These are phyloP conservation scores for Gossypium bickii DNA, from an alignment of 345 rosid genomes.

Conservation along the genomic window DNA sequence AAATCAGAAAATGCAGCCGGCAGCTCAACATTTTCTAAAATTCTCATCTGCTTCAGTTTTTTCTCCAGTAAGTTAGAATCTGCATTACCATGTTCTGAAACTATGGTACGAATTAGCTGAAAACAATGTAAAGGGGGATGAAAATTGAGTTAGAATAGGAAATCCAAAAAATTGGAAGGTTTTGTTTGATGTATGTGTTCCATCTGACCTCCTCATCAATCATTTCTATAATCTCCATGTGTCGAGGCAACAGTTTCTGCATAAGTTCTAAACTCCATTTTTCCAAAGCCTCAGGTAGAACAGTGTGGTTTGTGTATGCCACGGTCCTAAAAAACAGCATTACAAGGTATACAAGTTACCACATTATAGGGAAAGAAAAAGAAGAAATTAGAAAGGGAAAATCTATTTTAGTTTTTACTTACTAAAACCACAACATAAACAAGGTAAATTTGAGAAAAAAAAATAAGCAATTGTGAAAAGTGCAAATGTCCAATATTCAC, in stretches of 20 bases:
- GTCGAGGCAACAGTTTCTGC: slow-evolving; percentile 75
- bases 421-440: neutral
- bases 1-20: slow-evolving; percentile 58
- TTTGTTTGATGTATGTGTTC: slow-evolving; percentile 19
- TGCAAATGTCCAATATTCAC: neutral
- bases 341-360: slow-evolving; percentile 11
- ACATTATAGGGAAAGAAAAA: neutral
- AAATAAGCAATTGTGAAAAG: neutral
- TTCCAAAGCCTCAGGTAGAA: slow-evolving; percentile 82
- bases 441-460: neutral
- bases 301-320: slow-evolving; percentile 88
- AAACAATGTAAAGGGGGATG: slow-evolving; percentile 16
- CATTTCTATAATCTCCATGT: slow-evolving; percentile 72
- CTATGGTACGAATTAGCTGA: slow-evolving; percentile 58
- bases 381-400: neutral
- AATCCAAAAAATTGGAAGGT: neutral
- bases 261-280: slow-evolving; percentile 84
- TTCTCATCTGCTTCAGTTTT: slow-evolving; percentile 71
- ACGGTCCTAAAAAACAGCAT: slow-evolving; percentile 43
- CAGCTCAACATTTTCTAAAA: slow-evolving; percentile 71
- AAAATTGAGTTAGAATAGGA: slow-evolving; percentile 17
- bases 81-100: slow-evolving; percentile 51
- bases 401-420: neutral
- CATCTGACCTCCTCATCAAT: slow-evolving; percentile 69
- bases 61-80: slow-evolving; percentile 48